Conservation (phyloP, 2,329 filamentous ascomycete genomes). For the Ilyonectria sp. region DNA sequence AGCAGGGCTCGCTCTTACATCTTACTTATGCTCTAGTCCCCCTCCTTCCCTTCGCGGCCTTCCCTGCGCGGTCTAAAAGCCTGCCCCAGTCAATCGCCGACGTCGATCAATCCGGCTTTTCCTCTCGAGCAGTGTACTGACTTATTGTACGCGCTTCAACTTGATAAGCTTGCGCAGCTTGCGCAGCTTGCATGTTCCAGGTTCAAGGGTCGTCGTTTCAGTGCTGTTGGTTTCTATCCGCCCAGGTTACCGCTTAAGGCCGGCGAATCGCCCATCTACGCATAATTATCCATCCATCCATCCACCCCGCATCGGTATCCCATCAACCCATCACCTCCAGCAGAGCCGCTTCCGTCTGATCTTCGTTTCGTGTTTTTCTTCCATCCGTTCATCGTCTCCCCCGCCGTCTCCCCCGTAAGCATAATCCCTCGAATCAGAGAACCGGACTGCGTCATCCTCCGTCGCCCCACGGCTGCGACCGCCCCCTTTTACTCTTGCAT, state of each 20-base stretch:
- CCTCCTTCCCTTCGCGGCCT: constrained; percentile 16
- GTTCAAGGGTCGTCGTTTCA: constrained; percentile 1
- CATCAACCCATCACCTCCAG: neutral
- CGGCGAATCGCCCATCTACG: constrained; percentile 17
- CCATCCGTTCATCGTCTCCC: neutral
- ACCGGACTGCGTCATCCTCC: neutral
- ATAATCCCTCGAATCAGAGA: constrained; percentile 14
- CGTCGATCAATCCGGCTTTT: neutral
- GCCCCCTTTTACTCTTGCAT: neutral
- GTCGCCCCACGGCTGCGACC: constrained; percentile 11
- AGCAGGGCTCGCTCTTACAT: neutral
- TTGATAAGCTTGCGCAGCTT: neutral
- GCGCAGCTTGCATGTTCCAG: neutral
- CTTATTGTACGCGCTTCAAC: neutral
- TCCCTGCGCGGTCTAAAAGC: constrained; percentile 14
- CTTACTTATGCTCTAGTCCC: constrained; percentile 19
- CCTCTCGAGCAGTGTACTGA: neutral
- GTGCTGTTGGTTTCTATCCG: constrained; percentile 1
- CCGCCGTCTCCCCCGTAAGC: neutral
- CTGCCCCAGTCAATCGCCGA: neutral
- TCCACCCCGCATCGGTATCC: neutral
- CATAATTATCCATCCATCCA: neutral
- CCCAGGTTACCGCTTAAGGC: constrained; percentile 5
- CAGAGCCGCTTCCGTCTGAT: neutral
- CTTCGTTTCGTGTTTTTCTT: neutral